phyloP scores from a whole-genome alignment of 306 rosid genomes.

The Potentilla sterilis region DNA sequence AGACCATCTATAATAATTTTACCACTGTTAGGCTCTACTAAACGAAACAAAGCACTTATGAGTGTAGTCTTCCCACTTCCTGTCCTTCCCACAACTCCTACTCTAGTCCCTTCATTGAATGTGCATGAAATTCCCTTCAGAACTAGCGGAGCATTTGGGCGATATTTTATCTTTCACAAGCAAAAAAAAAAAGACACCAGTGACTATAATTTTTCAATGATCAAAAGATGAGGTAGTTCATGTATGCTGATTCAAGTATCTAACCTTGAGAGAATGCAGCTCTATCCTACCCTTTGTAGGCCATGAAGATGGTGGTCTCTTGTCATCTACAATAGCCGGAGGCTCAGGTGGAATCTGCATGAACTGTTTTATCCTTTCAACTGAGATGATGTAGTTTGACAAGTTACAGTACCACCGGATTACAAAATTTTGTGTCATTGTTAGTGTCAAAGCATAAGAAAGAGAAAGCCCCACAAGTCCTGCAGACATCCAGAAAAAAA shows the following conservation, averaged over 20 bases:
- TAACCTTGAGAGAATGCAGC: conserved; percentile 55
- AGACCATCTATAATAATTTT: conserved; percentile 55
- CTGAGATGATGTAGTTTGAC: conserved; percentile 58
- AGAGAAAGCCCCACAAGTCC: conserved; percentile 79
- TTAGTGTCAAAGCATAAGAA: conserved; percentile 60
- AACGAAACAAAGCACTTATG: conserved; percentile 73
- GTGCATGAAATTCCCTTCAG: conserved; percentile 74
- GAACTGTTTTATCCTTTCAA: conserved; percentile 83
- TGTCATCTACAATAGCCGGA: conserved; percentile 51
- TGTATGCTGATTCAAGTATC: background rate
- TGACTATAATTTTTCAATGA: background rate
- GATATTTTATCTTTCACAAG: conserved; percentile 56
- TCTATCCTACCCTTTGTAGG: conserved; percentile 71
- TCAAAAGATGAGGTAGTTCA: background rate
- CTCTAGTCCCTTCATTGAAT: conserved; percentile 58
- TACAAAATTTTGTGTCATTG: conserved; percentile 38
- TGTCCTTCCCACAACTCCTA: conserved; percentile 86
- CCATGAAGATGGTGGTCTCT: conserved; percentile 68
- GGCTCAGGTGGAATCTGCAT: conserved; percentile 65
- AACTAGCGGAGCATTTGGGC: conserved; percentile 58
- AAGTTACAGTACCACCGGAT: conserved; percentile 51
- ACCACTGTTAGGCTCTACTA: conserved; percentile 71
- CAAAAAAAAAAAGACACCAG: background rate
- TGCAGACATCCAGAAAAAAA: conserved; percentile 28
- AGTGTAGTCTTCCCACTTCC: conserved; percentile 84